A percentile compares a stretch with the other conserved stretches of the same genome.
Conservation (phyloP, 2,329 filamentous ascomycete species). For the Nothopassalora personata region DNA sequence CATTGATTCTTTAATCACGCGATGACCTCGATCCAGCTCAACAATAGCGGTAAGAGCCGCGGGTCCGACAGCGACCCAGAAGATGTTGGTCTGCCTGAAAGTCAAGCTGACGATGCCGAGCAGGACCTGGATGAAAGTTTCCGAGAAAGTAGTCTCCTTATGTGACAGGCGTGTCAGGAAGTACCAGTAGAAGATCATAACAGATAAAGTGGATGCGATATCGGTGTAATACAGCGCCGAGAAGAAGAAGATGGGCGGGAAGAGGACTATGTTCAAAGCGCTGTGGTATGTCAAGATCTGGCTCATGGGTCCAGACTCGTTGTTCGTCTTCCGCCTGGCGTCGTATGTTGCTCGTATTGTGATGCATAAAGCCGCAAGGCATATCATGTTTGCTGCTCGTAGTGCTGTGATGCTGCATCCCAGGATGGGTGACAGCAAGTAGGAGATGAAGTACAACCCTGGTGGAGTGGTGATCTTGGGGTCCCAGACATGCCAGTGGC, state of each 20-base stretch:
- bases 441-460: slow-evolving; percentile 55
- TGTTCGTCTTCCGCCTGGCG: slow-evolving; percentile 19
- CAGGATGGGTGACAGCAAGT: slow-evolving; percentile 34
- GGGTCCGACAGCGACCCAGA: slow-evolving; percentile 82
- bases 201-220: slow-evolving; percentile 70
- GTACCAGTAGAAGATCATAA: slow-evolving; percentile 62
- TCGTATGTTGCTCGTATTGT: slow-evolving; percentile 23
- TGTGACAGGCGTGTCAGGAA: slow-evolving; percentile 36
- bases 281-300: slow-evolving; percentile 41
- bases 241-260: slow-evolving; percentile 93
- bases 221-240: slow-evolving; percentile 94
- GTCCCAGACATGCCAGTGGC: slow-evolving; percentile 76
- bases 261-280: slow-evolving; percentile 74
- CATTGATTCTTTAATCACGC: slow-evolving; percentile 37
- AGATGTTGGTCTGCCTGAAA: slow-evolving; percentile 93
- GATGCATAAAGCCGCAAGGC: slow-evolving; percentile 34
- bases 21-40: slow-evolving; percentile 50
- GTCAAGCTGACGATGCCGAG: slow-evolving; percentile 62
- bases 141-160: slow-evolving; percentile 17
- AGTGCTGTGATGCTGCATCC: slow-evolving; percentile 38
- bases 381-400: slow-evolving; percentile 36
- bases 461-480: slow-evolving; percentile 96
- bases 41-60: slow-evolving; percentile 46
- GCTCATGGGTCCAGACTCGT: slow-evolving; percentile 9
- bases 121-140: slow-evolving; percentile 34